Evolutionary conservation across 768 basidiomycete species (phyloP).

Genomic region (Mycena amicta): DNA sequence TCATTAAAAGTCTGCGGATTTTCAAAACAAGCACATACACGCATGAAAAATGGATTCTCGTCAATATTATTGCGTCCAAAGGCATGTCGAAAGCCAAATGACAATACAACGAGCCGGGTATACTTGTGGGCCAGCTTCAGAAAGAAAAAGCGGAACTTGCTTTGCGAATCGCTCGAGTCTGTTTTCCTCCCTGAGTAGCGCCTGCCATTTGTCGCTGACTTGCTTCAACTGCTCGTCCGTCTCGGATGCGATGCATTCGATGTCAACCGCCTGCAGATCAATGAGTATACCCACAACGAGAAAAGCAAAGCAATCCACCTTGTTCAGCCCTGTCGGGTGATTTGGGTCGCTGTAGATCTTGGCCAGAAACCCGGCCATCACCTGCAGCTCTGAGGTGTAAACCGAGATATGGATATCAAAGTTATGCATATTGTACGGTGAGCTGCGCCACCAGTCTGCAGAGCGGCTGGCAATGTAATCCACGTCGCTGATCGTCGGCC

Average conservation of each 20-base stretch:
- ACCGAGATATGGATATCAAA: slow-evolving; percentile 83
- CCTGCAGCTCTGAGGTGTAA: slow-evolving; percentile 73
- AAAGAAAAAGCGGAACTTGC: slow-evolving; percentile 61
- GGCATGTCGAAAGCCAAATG: slow-evolving; percentile 77
- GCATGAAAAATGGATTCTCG: slow-evolving; percentile 65
- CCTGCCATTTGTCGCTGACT: slow-evolving; percentile 61
- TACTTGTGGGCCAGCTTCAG: slow-evolving; percentile 68
- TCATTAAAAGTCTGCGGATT: neutral
- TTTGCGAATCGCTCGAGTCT: slow-evolving; percentile 56
- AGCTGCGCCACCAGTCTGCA: slow-evolving; percentile 70
- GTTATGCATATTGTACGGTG: slow-evolving; percentile 65
- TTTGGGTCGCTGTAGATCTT: slow-evolving; percentile 74
- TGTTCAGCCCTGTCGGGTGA: slow-evolving; percentile 77
- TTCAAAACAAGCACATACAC: slow-evolving; percentile 49
- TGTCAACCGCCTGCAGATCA: slow-evolving; percentile 55
- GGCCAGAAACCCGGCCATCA: slow-evolving; percentile 60
- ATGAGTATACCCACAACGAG: no score
- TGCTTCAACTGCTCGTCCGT: slow-evolving; percentile 70
- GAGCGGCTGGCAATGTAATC: slow-evolving; percentile 79
- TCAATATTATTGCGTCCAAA: slow-evolving; percentile 64
- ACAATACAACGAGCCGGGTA: slow-evolving; percentile 66
- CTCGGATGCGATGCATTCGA: slow-evolving; percentile 63
- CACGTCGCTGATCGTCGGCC: slow-evolving; percentile 74
- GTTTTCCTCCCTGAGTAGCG: slow-evolving; percentile 48
- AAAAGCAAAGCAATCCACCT: no score